A percentile compares a stretch with the other conserved stretches of the same genome.
phyloP scores from a whole-genome alignment of 2,329 filamentous ascomycete genomes.

The Diaporthe aspalathi region DNA sequence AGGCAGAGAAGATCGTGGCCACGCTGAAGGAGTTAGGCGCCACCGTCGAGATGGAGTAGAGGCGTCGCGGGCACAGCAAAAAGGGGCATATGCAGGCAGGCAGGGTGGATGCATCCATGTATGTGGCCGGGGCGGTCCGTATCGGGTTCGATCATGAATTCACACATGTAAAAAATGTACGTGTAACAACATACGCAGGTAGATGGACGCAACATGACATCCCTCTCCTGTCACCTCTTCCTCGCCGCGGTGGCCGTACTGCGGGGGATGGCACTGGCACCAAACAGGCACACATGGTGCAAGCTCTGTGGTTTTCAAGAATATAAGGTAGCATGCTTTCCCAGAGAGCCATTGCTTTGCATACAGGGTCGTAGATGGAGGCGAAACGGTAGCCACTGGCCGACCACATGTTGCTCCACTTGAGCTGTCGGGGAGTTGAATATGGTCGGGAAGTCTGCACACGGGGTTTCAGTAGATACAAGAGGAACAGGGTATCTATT shows the following conservation, averaged over 20 bases:
- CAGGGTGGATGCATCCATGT: slow-evolving; percentile 27
- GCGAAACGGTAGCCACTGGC: too few relatives aligned
- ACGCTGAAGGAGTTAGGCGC: slow-evolving; percentile 93
- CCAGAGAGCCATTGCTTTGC: too few relatives aligned
- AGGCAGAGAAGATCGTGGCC: slow-evolving; percentile 97
- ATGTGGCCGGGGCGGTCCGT: slow-evolving; percentile 29
- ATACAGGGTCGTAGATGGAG: too few relatives aligned
- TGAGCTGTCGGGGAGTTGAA: background rate
- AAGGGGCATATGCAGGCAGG: slow-evolving; percentile 5
- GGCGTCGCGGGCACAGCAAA: background rate
- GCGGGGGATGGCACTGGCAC: background rate
- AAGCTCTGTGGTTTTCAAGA: too few relatives aligned
- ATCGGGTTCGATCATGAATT: slow-evolving; percentile 35
- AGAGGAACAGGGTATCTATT: background rate
- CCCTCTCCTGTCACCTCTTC: slow-evolving; percentile 12
- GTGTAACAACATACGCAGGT: slow-evolving; percentile 49
- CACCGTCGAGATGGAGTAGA: slow-evolving; percentile 90
- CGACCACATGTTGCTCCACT: too few relatives aligned
- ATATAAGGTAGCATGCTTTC: too few relatives aligned
- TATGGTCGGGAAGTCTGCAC: too few relatives aligned
- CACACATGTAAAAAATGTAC: slow-evolving; percentile 47
- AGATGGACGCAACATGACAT: slow-evolving; percentile 38
- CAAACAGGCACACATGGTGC: too few relatives aligned
- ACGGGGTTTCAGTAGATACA: too few relatives aligned
- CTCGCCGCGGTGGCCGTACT: background rate